Conservation (phyloP, 805 yeast genomes). For the Candida ficus region DNA sequence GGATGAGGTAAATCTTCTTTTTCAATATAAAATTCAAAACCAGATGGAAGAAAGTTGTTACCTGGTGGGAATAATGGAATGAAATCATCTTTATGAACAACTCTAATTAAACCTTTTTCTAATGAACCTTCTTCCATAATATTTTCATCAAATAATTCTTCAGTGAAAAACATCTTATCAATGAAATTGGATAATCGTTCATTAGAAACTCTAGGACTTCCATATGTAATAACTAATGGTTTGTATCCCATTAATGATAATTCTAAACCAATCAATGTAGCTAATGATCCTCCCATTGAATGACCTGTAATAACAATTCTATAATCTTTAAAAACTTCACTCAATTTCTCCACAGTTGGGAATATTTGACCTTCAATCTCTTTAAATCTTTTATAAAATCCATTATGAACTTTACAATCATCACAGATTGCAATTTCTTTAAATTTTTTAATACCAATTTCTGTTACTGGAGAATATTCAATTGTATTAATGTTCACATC, state of each 20-base stretch:
- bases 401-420: constrained; percentile 57
- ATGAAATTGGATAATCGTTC: constrained; percentile 44
- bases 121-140: constrained; percentile 14
- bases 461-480: constrained; percentile 18
- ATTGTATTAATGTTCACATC: constrained; percentile 41
- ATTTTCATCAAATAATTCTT: constrained; percentile 26
- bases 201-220: constrained; percentile 67
- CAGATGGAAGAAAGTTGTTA: constrained; percentile 28
- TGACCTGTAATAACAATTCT: constrained; percentile 59
- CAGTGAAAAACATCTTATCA: constrained; percentile 42
- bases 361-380: constrained; percentile 31
- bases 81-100: constrained; percentile 51
- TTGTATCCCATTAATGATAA: constrained; percentile 46
- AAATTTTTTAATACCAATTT: constrained; percentile 10
- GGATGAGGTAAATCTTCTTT: constrained; percentile 35
- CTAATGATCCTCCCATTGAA: constrained; percentile 72
- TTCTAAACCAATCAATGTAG: constrained; percentile 59
- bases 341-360: constrained; percentile 28
- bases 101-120: constrained; percentile 43
- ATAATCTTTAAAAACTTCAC: constrained; percentile 41
- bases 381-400: constrained; percentile 46
- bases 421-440: constrained; percentile 30
- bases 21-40: constrained; percentile 29
- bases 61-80: constrained; percentile 60
- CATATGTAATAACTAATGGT: constrained; percentile 58